Conservation (phyloP, 495 filamentous ascomycete genomes). For the Xanthoparmelia taractica region DNA sequence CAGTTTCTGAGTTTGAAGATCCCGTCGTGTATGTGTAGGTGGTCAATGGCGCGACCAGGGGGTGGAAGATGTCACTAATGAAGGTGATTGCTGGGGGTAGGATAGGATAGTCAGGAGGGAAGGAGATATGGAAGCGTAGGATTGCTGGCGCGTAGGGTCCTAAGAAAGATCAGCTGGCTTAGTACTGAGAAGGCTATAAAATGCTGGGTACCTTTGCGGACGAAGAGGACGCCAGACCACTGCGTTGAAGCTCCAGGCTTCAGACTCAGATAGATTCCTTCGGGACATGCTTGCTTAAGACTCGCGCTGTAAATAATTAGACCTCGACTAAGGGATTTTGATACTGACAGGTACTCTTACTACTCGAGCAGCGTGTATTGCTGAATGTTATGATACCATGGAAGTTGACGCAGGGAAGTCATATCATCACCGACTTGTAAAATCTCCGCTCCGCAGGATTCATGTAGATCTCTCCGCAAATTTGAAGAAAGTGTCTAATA, state of each 20-base stretch:
- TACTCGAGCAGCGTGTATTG: constrained; percentile 74
- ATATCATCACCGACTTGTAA: constrained; percentile 12
- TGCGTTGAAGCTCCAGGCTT: constrained; percentile 69
- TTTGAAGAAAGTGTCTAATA: background rate
- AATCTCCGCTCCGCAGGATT: background rate
- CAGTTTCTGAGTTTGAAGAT: constrained; percentile 57
- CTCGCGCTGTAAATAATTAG: constrained; percentile 51
- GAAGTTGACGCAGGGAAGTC: constrained; percentile 13
- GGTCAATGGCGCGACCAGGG: constrained; percentile 79
- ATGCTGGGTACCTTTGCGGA: constrained; percentile 56
- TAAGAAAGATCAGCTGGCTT: constrained; percentile 28
- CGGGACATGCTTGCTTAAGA: constrained; percentile 69
- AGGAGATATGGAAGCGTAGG: constrained; percentile 82
- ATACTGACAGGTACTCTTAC: constrained; percentile 38
- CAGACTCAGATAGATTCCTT: constrained; percentile 78
- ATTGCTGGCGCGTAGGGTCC: constrained; percentile 84
- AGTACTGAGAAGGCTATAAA: background rate
- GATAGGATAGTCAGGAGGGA: constrained; percentile 71
- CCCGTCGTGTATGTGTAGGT: constrained; percentile 83
- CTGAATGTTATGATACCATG: constrained; percentile 26
- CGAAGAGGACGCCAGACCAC: constrained; percentile 87
- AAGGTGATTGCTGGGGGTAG: constrained; percentile 80
- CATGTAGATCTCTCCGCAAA: background rate
- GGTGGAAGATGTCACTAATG: constrained; percentile 87
- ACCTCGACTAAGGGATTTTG: background rate